These are phyloP conservation scores for Dothidotthia symphoricarpi DNA, from an alignment of 2,329 filamentous ascomycete genomes.

Conservation along the genomic window DNA sequence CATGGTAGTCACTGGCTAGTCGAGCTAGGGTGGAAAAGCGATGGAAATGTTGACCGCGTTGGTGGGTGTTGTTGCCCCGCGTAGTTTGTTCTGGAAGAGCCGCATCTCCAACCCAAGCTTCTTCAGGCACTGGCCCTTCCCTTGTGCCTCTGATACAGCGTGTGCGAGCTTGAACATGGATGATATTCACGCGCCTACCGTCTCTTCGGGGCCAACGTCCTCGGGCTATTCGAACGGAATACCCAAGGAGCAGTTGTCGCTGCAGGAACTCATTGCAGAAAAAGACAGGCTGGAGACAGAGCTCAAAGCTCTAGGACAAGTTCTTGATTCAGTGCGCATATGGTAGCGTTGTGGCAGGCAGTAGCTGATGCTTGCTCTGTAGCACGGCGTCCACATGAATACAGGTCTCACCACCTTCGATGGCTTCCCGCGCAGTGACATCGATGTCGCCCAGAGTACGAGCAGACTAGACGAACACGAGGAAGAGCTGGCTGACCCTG, in stretches of 20 bases:
- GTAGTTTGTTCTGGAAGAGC: conserved; percentile 1
- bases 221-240: conserved; percentile 61
- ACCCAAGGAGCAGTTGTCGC: conserved; percentile 61
- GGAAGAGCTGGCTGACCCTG: conserved; percentile 14
- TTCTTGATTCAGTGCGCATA: conserved; percentile 77
- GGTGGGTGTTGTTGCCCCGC: conserved; percentile 13
- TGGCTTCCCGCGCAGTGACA: conserved; percentile 87
- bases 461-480: conserved; percentile 1
- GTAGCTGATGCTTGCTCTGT: conserved; percentile 19
- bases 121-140: background rate
- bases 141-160: background rate
- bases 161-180: conserved; percentile 61
- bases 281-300: conserved; percentile 86
- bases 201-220: conserved; percentile 72
- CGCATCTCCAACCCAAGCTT: conserved; percentile 1
- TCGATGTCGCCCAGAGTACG: conserved; percentile 91
- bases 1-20: no score
- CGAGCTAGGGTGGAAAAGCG: no score
- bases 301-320: conserved; percentile 76
- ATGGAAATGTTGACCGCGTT: conserved; percentile 2
- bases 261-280: conserved; percentile 76
- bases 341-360: background rate
- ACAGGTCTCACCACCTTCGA: conserved; percentile 83
- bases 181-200: conserved; percentile 66
- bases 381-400: conserved; percentile 94